Base-by-base conservation (phyloP, 208 protist species). In the Trichomonas tenax region DNA sequence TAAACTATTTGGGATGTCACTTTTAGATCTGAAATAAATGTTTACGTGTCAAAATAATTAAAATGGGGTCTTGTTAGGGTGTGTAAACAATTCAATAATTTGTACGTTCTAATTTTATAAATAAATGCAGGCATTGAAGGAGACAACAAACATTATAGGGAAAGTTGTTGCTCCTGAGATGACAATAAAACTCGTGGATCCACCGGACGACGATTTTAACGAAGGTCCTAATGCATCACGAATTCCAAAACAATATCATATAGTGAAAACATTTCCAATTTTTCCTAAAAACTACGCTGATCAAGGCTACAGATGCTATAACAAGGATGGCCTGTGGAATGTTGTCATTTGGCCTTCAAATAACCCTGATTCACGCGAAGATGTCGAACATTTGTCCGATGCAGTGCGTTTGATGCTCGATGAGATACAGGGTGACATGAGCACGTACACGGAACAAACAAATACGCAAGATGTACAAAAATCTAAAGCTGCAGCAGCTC, bases 161-260 rank as follows among this genome's bases (percentile, higher is more conserved):
- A 72, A 72, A 72, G 26, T 72, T 17, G 58, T n/a, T 72, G 14
- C 82, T 21, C 82, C 82, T 46, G 82, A 89, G 40, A 89, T 93
- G 44, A 93, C 86, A 23, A 93, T 44, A 21, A 93, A 93, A 51
- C 86, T 93, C 17, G n/a, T 93, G 45, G 44, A 23, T n/a, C 86
- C 86, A 51, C 21, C 15, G 48, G 86, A 38, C 21, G 44, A 34
- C 46, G 15, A 48, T 38, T 72, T 72, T n/a, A 44, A 38, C 36
- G 44, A 93, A 58, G 21, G 10, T n/a, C 38, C 31, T 44, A 40
- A 89, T 46, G 38, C 17, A 21, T 93, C 86, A 10, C 86, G 86
- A 51, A 93, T 93, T 51, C 86, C 86, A 58, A 51, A 93, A 93
- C 41, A 93, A 93, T 93, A 93, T 51, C 86, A 93, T 51, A 93